These are phyloP conservation scores for Hibiscus mutabilis DNA, from an alignment of 345 rosid species.

Conservation along the genomic window DNA sequence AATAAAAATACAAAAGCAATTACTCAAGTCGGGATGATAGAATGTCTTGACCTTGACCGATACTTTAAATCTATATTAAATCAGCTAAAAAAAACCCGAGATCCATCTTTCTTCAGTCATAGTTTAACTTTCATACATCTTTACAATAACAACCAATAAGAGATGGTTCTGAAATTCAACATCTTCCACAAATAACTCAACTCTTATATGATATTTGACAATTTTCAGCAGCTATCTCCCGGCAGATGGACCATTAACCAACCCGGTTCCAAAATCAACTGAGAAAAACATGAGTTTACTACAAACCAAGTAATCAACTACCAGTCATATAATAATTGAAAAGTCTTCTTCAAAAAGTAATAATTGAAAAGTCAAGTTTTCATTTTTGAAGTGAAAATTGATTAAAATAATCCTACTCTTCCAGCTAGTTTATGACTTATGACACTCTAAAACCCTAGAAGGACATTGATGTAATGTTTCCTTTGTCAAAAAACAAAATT, in stretches of 20 bases:
- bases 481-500: conserved; percentile 18
- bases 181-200: background rate
- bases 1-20: background rate
- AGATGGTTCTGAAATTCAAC: background rate
- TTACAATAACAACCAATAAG: background rate
- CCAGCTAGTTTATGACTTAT: background rate
- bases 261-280: background rate
- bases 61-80: background rate
- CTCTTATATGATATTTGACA: background rate
- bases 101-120: background rate
- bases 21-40: background rate
- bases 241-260: background rate
- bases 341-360: too few relatives aligned
- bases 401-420: background rate
- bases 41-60: background rate
- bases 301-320: conserved; percentile 1
- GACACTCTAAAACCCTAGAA: background rate
- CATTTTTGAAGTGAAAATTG: background rate
- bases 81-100: background rate
- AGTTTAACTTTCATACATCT: background rate
- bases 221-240: background rate
- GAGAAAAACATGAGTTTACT: background rate
- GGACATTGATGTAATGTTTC: conserved; percentile 8
- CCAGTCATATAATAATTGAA: background rate
- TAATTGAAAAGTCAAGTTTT: too few relatives aligned